Base-by-base conservation (phyloP, 2,329 filamentous ascomycete genomes). In the Metarhizium album region DNA sequence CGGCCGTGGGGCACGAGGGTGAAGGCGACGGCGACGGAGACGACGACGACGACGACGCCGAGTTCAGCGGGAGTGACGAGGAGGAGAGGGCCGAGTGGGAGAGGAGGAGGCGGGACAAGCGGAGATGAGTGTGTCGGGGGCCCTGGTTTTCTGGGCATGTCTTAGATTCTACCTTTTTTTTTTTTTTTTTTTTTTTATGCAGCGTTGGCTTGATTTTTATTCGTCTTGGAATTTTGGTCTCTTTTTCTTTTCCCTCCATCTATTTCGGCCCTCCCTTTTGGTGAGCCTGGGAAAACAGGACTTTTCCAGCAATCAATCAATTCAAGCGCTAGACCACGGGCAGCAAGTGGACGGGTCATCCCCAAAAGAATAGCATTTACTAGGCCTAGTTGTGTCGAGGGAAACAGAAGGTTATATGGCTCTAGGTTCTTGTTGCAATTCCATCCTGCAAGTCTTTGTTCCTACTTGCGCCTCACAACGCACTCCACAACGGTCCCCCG, bases 11-110 rank as follows among this genome's bases (percentile, higher is more conserved):
- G 1, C 66, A 67, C 20, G 9, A 67, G 65, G 3, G 79, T 3
- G 75, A 80, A 53, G 79, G 79, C 3, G 75, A 80, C 53, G 79
- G 79, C 50, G 80, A 76, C 22, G 83, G 80, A 57, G 80, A 83
- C 54, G 79, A 82, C 11, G 80, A 83, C 3, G 77, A 80, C 40
- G 76, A 79, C 3, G 75, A 80, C 53, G 79, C 73, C 38, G 79
- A 83, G 64, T 82, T 81, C 48, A 82, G 79, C 50, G 80, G 77
- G 22, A 83, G 80, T 57, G 80, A 83, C 54, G 79, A 82, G 9
- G 80, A 83, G 53, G 80, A 83, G 64, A 72, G 79, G 53, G 79
- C 75, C 18, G 78, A 80, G 67, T 81, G 76, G 73, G 78, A 82
- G 65, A 68, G 76, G 59, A 70, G 71, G 61, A 69, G 70, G 60